phyloP scores from a whole-genome alignment of 768 basidiomycete species.

The Artomyces pyxidatus region DNA sequence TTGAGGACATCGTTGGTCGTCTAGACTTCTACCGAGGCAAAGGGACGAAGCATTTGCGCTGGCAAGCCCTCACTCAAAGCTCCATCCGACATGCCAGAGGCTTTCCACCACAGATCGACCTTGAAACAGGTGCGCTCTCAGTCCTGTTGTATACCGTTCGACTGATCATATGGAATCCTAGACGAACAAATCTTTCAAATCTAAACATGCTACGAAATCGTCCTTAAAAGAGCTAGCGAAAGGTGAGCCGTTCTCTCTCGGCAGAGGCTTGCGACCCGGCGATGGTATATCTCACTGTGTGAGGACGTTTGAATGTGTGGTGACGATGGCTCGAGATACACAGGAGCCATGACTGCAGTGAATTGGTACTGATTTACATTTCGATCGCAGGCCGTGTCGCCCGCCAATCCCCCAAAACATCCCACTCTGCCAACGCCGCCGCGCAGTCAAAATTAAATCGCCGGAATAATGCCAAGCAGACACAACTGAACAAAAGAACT shows the following conservation, averaged over 20 bases:
- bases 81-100: slow-evolving; percentile 27
- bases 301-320: too few relatives aligned
- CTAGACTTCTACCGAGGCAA: too few relatives aligned
- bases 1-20: too few relatives aligned
- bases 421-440: slow-evolving; percentile 36
- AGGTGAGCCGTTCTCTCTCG: slow-evolving; percentile 50
- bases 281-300: too few relatives aligned
- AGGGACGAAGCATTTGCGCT: neutral
- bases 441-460: slow-evolving; percentile 73
- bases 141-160: neutral
- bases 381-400: slow-evolving; percentile 34
- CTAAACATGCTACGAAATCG: slow-evolving; percentile 82
- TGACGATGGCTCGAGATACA: too few relatives aligned
- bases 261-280: too few relatives aligned
- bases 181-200: slow-evolving; percentile 92
- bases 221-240: slow-evolving; percentile 79
- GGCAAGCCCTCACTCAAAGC: neutral
- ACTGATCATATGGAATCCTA: slow-evolving; percentile 21
- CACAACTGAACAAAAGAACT: slow-evolving; percentile 62
- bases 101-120: slow-evolving; percentile 67
- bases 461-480: slow-evolving; percentile 79
- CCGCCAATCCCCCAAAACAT: slow-evolving; percentile 47
- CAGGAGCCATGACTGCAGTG: too few relatives aligned
- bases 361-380: too few relatives aligned
- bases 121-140: slow-evolving; percentile 64